Evolutionary conservation across 2,329 filamentous ascomycete genomes (phyloP).

Genomic region (Aspergillus alliaceus): DNA sequence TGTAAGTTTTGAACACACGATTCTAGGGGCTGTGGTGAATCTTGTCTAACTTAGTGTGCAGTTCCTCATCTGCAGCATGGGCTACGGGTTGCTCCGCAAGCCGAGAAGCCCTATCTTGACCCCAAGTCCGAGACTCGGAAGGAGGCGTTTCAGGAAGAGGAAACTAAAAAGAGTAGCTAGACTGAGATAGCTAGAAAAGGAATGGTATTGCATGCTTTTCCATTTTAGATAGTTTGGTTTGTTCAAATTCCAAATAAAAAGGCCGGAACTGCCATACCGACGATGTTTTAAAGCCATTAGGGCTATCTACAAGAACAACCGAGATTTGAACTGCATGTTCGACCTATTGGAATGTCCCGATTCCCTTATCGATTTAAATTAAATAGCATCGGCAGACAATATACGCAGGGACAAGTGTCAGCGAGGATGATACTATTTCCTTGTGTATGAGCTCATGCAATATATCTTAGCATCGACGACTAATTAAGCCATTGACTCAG

Average conservation of each 20-base stretch:
- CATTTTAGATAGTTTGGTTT: not conserved
- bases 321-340: not conserved
- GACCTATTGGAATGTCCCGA: not conserved
- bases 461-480: not conserved
- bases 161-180: not conserved
- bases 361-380: not conserved
- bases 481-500: not conserved
- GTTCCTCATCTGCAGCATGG: slow-evolving; percentile 7
- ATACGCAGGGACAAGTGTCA: not conserved
- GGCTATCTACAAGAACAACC: not conserved
- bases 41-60: not conserved
- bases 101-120: slow-evolving; percentile 6
- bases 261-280: no score
- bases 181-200: not conserved
- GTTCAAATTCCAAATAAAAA: no score
- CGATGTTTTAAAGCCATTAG: no score
- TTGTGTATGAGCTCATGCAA: not conserved
- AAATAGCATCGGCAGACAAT: no score
- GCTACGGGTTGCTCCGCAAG: slow-evolving; percentile 6
- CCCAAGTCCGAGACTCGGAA: slow-evolving; percentile 2
- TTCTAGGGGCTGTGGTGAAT: not conserved
- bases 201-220: not conserved
- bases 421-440: not conserved
- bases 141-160: not conserved
- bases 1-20: not conserved